Conservation (phyloP, 1,284 basidiomycete genomes). For the Mycena citricolor region DNA sequence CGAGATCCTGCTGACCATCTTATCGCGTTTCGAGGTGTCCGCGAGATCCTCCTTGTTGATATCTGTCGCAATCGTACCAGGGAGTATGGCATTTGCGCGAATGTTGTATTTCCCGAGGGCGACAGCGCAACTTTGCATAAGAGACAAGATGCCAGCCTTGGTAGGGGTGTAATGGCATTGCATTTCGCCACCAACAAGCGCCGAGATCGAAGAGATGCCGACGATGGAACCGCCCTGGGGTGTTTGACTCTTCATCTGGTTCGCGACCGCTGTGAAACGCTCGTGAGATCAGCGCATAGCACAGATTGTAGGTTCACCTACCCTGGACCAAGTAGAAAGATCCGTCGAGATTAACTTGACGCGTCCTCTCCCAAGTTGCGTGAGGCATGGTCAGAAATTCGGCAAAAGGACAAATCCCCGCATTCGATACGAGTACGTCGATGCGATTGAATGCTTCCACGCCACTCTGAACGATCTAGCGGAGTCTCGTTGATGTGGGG, state of each 20-base stretch:
- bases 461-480: constrained; percentile 60
- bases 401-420: constrained; percentile 81
- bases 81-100: constrained; percentile 66
- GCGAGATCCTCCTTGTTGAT: constrained; percentile 80
- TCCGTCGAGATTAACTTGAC: constrained; percentile 77
- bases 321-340: constrained; percentile 78
- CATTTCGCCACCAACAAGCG: constrained; percentile 73
- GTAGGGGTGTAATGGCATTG: constrained; percentile 84
- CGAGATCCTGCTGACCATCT: constrained; percentile 68
- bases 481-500: background rate
- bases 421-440: constrained; percentile 68
- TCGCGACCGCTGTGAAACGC: constrained; percentile 58
- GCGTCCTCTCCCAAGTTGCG: constrained; percentile 66
- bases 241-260: constrained; percentile 71
- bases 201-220: constrained; percentile 76
- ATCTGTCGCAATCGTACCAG: constrained; percentile 75
- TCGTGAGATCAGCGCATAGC: constrained; percentile 1
- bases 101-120: constrained; percentile 77
- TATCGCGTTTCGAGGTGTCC: constrained; percentile 58
- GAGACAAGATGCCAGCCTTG: constrained; percentile 75
- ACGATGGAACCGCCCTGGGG: constrained; percentile 77
- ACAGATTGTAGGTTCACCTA: constrained; percentile 23
- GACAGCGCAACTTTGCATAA: constrained; percentile 84
- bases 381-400: constrained; percentile 78
- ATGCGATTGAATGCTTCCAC: constrained; percentile 63